Evolutionary conservation across 2,329 filamentous ascomycete genomes (phyloP), one percentile per base, ranked within the genome.

Genomic region (Ascochyta rabiei): DNA sequence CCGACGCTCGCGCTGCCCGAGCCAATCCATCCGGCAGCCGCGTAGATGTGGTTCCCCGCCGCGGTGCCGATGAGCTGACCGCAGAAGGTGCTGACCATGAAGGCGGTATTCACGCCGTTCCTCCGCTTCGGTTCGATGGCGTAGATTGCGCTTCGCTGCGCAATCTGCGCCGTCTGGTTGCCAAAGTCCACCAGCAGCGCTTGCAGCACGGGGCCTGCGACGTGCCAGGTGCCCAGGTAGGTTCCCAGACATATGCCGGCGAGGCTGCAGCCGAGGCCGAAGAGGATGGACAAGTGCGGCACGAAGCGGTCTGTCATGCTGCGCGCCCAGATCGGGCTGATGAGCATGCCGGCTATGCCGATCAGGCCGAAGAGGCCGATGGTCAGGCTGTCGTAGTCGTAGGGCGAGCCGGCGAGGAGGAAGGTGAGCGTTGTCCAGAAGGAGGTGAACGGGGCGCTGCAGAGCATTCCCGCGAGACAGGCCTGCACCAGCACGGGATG

Each of bases 381-480:
- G 4, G 82, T 80, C 0, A 91, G 71, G 0, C 88, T 85, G 0
- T 81, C 76, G 69, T 89, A 93, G 48, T 81, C 73, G 68, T 91
- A 96, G 0, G 90, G 89, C 2, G 82, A 75, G 0, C 83, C 86
- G 0, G 89, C 84, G 16, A 96, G 83, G 5, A 95, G 80, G 69
- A 96, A 96, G 0, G 89, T 93, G 33, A 95, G 74, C 0, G 90
- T 93, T 0, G 87, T 90, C 87, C 87, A 90, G 77, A 86, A 88
- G 26, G 74, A 79, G 2, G 87, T 89, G 70, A 89, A 89, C 1
- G 83, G 84, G 0, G 82, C 80, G 6, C 81, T 81, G 5, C 80
- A 81, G 59, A 87, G 81, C 66, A 91, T 87, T 0, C 84, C 81
- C 23, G 91, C 82, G 1, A 91, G 69, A 41, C 87, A 87, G 0